phyloP scores from a whole-genome alignment of 1,284 basidiomycete genomes.

The Cryptococcus wingfieldii region DNA sequence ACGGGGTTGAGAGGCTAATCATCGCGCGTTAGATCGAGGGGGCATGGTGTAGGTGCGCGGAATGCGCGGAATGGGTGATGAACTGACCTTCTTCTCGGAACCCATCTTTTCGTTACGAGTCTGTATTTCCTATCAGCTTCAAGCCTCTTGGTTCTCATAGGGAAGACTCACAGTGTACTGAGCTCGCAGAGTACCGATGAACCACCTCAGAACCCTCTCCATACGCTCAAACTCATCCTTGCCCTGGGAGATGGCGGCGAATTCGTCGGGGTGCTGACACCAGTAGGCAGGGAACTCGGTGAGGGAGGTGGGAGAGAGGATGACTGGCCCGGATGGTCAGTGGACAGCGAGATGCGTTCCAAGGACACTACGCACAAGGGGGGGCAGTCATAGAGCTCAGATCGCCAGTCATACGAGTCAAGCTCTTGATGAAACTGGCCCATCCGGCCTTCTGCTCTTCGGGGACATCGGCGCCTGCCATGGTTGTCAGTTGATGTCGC shows the following conservation, averaged over 20 bases:
- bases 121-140: constrained; percentile 14
- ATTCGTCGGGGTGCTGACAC: constrained; percentile 82
- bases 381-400: constrained; percentile 91
- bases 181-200: constrained; percentile 88
- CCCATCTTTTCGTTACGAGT: constrained; percentile 89
- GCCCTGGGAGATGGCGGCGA: constrained; percentile 75
- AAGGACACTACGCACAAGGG: constrained; percentile 39
- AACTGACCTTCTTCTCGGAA: constrained; percentile 77
- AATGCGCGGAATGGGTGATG: not conserved
- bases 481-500: not conserved
- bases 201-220: constrained; percentile 79
- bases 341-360: not conserved
- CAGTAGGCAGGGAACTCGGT: constrained; percentile 87
- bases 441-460: constrained; percentile 50
- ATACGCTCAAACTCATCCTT: constrained; percentile 66
- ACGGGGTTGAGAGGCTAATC: constrained; percentile 80
- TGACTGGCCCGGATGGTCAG: constrained; percentile 51
- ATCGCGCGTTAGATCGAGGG: not conserved
- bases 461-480: constrained; percentile 45
- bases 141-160: not conserved
- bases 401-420: constrained; percentile 84
- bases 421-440: constrained; percentile 53
- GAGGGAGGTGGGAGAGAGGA: constrained; percentile 69
- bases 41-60: too few species aligned
- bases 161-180: constrained; percentile 66